Percentiles rank a stretch among this genome's conserved stretches.
Conservation (phyloP, 2,329 filamentous ascomycete genomes). For the Pseudogymnoascus destructans region DNA sequence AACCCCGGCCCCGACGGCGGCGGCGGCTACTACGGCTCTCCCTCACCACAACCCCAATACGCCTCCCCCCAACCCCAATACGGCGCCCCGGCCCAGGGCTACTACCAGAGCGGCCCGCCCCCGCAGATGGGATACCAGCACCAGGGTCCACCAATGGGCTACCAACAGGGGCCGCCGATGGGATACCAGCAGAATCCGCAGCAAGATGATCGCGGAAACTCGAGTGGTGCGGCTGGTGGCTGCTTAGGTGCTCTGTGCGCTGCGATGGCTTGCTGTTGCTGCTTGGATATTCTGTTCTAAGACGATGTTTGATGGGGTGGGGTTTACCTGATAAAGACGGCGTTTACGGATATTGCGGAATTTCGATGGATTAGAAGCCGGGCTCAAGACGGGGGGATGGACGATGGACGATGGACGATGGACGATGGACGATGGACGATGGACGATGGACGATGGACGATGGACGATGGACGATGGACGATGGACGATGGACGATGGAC, state of each 20-base stretch:
- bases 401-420: too few species aligned
- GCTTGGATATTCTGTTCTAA: conserved; percentile 38
- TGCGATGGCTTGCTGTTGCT: conserved; percentile 37
- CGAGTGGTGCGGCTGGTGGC: conserved; percentile 27
- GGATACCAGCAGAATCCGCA: conserved; percentile 18
- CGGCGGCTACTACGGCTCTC: conserved; percentile 9
- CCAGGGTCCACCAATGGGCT: conserved; percentile 11
- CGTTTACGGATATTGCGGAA: not conserved
- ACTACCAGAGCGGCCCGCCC: conserved; percentile 16
- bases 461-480: too few species aligned
- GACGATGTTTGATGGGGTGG: not conserved
- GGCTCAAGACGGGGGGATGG: not conserved
- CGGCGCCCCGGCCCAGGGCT: conserved; percentile 13
- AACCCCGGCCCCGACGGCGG: not conserved
- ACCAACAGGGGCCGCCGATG: conserved; percentile 15
- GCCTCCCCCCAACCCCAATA: conserved; percentile 10
- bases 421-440: too few species aligned
- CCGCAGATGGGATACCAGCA: conserved; percentile 20
- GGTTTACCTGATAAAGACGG: not conserved
- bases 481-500: too few species aligned
- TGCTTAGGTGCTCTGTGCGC: conserved; percentile 32
- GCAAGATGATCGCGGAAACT: conserved; percentile 26
- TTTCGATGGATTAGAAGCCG: not conserved
- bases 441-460: too few species aligned
- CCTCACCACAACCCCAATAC: not conserved